Evolutionary conservation across 257 asterid species (phyloP), one percentile per base, ranked within the genome.

Genomic region (Nicotiana undulata): DNA sequence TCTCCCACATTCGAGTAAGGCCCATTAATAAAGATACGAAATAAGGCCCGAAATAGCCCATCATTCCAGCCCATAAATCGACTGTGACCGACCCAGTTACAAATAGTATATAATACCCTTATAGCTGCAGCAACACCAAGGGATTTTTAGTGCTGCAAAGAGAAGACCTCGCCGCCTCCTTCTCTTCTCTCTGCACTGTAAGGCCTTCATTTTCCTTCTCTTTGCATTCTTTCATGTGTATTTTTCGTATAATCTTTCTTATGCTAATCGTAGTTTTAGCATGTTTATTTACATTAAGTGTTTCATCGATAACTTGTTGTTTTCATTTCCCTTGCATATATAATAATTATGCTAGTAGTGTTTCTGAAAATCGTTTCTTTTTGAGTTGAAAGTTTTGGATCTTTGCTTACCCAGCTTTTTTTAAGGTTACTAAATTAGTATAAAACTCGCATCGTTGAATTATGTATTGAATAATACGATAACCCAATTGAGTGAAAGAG

Each of bases 131-230:
- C 10, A 44, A 59, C 59, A 18, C 0, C 0, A 2, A 70, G 15
- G 76, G 32, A 32, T 1, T 11, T 11, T 44, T 6, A 22, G 77
- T 44, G 60, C 6, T 70, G 60, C 59, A 44, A 70, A 70, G 77
- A 70, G 77, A 46, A 6, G 77, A 44, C 60, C 60, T 70, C 77
- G 77, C 59, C 77, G 77, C 77, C 58, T 44, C 56, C 77, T 70
- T 44, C 77, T 70, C 77, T 70, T 44, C 77, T 70, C 77, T 70
- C 59, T 6, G 77, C 77, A 6, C 59, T 22, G 77, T 70, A 70
- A 70, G 77, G 22, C 1, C 59, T 12, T 13, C 32, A 8, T 40
- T 40, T 40, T 40, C 46, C 46, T 7, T 46, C 77, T 22, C 16
- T 12, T 5, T 15, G 0, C n/a, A 1, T 3, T 44, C 17, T 17